Evolutionary conservation across 2,329 filamentous ascomycete genomes (phyloP), one percentile per base, ranked within the genome.

Genomic region (Arthrinium puccinioides): DNA sequence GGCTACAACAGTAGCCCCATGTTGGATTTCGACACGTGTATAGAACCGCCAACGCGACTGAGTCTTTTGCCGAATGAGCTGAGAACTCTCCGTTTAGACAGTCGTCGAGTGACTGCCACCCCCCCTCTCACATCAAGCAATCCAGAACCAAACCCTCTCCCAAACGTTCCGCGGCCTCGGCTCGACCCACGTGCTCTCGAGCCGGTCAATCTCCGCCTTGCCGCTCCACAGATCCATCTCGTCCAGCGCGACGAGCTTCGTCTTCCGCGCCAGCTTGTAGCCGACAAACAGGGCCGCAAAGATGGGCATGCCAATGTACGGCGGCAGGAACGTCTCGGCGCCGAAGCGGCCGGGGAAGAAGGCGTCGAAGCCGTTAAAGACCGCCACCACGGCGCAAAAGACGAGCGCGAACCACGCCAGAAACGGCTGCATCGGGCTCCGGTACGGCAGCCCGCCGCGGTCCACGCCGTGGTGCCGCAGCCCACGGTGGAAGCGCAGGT

Each of bases 331-430:
- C 2, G 58, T 57, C 49, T 57, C 61, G 16, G 58, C 60, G 36
- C 57, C 58, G 28, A 63, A 66, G 23, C 56, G 54, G 11, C 68
- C 61, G 0, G 79, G 76, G 41, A 86, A 67, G 52, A 88, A 88
- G 5, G 84, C 79, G 2, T 80, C 70, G 45, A 86, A 88, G 0
- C 83, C 83, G 29, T 82, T 80, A 25, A 87, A 81, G 42, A 87
- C 68, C 2, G 79, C 75, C 62, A 88, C 80, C 24, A 82, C 52
- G 19, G 72, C 65, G 26, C 79, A 83, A 38, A 74, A 78, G 3
- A 63, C 56, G 5, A 86, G 62, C 2, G 79, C 71, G 39, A 78
- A 75, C 33, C 59, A 88, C 2, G 82, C 82, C 4, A 78, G 65
- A 52, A 75, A 87, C 3, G 84, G 84, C 60, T 88, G 82, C 43